phyloP scores from a whole-genome alignment of 148 eudicot genomes.

The Silene uniflora region DNA sequence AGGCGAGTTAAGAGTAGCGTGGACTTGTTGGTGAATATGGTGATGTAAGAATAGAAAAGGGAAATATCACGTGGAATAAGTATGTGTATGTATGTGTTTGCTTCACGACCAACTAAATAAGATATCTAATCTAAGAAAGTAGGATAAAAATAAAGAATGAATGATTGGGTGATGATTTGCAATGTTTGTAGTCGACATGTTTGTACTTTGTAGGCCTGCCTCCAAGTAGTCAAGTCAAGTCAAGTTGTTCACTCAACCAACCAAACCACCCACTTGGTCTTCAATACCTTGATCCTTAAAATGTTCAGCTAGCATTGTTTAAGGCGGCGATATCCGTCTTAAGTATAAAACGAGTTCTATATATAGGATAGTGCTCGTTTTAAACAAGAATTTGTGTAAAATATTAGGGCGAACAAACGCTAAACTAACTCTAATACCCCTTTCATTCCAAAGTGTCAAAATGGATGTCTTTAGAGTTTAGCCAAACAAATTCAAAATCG shows the following conservation, averaged over 20 bases:
- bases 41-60: not conserved
- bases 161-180: slow-evolving; percentile 12
- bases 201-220: slow-evolving; percentile 3
- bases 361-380: no score
- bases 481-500: no score
- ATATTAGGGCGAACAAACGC: no score
- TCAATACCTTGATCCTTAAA: not conserved
- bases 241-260: not conserved
- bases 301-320: no score
- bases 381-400: no score
- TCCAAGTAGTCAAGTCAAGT: not conserved
- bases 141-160: not conserved
- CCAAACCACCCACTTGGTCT: not conserved
- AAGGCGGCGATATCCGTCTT: no score
- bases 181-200: slow-evolving; percentile 15
- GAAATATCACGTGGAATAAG: not conserved
- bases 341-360: no score
- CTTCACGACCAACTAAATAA: not conserved
- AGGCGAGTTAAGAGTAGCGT: no score
- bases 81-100: not conserved
- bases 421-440: no score
- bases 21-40: not conserved
- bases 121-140: not conserved
- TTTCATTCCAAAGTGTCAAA: no score
- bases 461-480: no score